Percentiles rank a stretch among this genome's conserved stretches.
Conservation (phyloP, 495 filamentous ascomycete genomes). For the Tuber aestivum region DNA sequence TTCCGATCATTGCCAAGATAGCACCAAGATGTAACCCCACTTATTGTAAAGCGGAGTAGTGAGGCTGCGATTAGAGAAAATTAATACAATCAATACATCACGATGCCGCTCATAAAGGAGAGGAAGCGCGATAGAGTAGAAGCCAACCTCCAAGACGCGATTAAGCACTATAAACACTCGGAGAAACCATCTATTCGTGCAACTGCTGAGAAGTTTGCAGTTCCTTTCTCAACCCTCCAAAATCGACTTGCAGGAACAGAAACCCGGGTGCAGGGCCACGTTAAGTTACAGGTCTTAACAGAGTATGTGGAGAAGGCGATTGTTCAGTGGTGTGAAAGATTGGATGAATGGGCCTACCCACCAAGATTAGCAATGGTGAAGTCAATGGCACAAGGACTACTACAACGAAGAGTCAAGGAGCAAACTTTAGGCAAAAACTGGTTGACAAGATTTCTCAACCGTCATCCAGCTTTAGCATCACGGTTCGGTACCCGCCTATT, state of each 20-base stretch:
- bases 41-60: neutral
- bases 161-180: neutral
- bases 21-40: neutral
- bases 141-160: neutral
- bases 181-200: neutral
- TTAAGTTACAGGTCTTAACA: neutral
- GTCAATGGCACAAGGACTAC: neutral
- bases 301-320: neutral
- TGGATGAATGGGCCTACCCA: neutral
- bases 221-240: neutral
- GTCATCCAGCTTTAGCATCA: neutral
- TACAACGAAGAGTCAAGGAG: neutral
- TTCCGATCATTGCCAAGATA: neutral
- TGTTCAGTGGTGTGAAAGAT: neutral
- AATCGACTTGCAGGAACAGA: neutral
- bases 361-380: neutral
- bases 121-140: neutral
- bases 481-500: neutral
- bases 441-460: neutral
- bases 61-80: neutral
- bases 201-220: neutral
- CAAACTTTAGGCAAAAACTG: neutral
- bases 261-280: neutral
- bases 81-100: neutral
- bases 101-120: neutral